Base-by-base conservation (phyloP, 169 alveolate genomes). In the Eimeria acervulina region DNA sequence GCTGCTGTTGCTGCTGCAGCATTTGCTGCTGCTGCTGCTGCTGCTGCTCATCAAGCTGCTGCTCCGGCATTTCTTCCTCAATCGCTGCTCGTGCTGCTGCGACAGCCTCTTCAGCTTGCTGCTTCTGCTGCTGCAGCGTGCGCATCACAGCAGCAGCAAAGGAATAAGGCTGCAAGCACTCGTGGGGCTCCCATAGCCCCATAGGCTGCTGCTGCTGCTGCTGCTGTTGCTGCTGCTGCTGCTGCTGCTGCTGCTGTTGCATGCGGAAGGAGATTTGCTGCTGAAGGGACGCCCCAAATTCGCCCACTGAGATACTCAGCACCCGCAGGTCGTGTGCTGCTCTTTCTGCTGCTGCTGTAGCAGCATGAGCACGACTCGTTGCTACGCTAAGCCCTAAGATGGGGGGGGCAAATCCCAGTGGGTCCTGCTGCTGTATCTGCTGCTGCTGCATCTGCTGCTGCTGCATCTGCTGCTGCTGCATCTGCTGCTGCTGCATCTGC, bases 171-270 rank as follows among this genome's bases (percentile, higher is more conserved):
- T 44, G 90, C 90, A 80, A 42, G 70, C 90, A 80, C 70, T 80
- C 90, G 52, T 80, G 90, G n/a, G 90, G 70, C 40, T 80, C 90
- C 90, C 90, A 80, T 70, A 19, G 70, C 81, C 3, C n/a, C 81
- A 28, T 31, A 10, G 7, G 10, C 47, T 28, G 52, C 52, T 15
- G 52, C 84, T n/a, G 51, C 84, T n/a, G 84, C 84, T 8, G 84
- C 84, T 36, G 52, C 84, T 36, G 84, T 36, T 42, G 66, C 42
- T 80, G 90, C 90, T 40, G 90, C 63, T 80, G 70, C 90, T 44
- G 68, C 31, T 19, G 42, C 44, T 80, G 68, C 47, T 47, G 90
- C 90, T 80, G 70, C 33, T 12, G 17, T 63, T 36, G 88, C 42
- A 23, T 4, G 70, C 68, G 90, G 31, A 44, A 26, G 70, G 90